Base-by-base conservation (phyloP, 192 early-diverging fungal species). In the Spizellomyces punctatus region DNA sequence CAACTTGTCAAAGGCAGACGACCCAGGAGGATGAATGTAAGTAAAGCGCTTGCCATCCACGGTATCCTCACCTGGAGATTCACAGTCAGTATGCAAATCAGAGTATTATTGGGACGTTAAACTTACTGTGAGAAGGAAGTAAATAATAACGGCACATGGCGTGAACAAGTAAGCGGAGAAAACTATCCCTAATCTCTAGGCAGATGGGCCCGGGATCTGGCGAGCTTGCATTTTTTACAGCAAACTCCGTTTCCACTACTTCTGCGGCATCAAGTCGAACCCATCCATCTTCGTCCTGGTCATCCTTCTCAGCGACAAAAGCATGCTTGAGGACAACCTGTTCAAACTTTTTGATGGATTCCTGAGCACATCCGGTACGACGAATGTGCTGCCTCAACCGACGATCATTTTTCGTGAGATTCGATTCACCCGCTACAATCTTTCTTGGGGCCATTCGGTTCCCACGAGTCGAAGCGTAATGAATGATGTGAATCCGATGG, bases 111-210 rank as follows among this genome's bases (percentile, higher is more conserved):
- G 50, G 54, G 22, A 55, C 6, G 45, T 17, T 9, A 59, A 44
- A 70, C 75, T 59, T 61, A 72, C 75, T 76, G 50, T 60, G 64
- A 14, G 69, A 72, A n/a, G 52, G 43, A 7, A 76, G 59, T 10
- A 43, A 19, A 44, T 76, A 72, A 50, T 72, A 76, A 12, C 64
- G 49, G 57, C 75, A 76, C 63, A 76, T 64, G n/a, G 58, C 46
- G 58, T 76, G 75, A 9, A 71, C 69, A 22, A 76, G 16, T 27
- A 76, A 45, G 22, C 75, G 46, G 63, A 72, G 14, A 42, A 70
- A 71, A 10, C 9, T 52, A 60, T 76, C 58, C 7, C 62, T 49
- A 19, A 76, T 64, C n/a, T 72, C 69, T 10, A 76, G 5, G 19
- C 50, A 55, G 8, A 66, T 17, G 46, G 47, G 12, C 3, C 9